Conservation (phyloP, 2,329 filamentous ascomycete genomes). For the Eutypella sp. region DNA sequence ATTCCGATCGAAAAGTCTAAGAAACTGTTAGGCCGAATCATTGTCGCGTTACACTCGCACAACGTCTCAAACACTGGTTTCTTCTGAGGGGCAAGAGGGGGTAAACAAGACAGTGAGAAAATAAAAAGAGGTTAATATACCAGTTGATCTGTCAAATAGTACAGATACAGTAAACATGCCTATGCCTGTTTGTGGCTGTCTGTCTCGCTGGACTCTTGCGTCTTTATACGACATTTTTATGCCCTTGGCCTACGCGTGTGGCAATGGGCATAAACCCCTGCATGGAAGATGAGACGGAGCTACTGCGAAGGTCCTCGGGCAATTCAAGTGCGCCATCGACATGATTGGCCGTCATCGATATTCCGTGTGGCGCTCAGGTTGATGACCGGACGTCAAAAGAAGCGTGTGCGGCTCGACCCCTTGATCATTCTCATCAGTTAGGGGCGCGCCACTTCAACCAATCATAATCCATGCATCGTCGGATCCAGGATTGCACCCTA, state of each 20-base stretch:
- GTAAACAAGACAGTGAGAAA: too few species aligned
- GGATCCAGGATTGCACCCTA: not conserved
- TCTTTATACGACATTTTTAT: not conserved
- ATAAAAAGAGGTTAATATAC: too few species aligned
- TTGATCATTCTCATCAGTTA: not conserved
- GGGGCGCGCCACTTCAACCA: not conserved
- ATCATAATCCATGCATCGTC: not conserved
- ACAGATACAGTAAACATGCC: too few species aligned
- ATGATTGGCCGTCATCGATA: not conserved
- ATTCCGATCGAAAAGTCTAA: too few species aligned
- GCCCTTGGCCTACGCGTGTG: too few species aligned
- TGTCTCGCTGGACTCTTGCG: not conserved
- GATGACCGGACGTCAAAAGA: not conserved
- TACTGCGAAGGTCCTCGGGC: not conserved
- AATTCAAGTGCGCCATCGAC: not conserved
- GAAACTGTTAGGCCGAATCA: too few species aligned
- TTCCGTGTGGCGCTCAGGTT: not conserved
- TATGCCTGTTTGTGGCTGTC: not conserved
- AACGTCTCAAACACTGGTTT: too few species aligned
- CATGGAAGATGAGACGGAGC: not conserved
- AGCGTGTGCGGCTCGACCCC: not conserved
- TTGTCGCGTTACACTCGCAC: too few species aligned
- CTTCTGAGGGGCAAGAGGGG: too few species aligned
- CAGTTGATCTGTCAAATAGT: too few species aligned
- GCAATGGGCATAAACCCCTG: not conserved